A percentile compares a stretch with the other conserved stretches of the same genome.
Conservation (phyloP, 345 rosid genomes). For the Hibiscus trionum region DNA sequence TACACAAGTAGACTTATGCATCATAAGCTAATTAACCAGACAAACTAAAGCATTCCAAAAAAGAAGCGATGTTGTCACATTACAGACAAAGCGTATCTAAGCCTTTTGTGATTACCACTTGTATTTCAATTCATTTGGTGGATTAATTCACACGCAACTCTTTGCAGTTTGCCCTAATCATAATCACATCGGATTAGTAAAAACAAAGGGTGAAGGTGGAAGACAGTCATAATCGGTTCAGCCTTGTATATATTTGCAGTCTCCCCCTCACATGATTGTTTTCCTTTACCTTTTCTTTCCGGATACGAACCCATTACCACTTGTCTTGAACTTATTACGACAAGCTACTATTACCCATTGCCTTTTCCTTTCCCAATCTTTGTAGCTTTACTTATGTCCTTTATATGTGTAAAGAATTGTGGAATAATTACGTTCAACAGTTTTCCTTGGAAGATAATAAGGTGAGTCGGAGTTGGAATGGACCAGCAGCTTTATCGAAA, state of each 20-base stretch:
- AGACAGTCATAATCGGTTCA: background rate
- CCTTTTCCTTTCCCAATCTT: background rate
- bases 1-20: background rate
- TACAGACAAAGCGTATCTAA: conserved; percentile 13
- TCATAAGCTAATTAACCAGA: background rate
- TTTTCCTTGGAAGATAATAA: background rate
- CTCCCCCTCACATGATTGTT: background rate
- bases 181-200: background rate
- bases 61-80: background rate
- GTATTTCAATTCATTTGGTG: conserved; percentile 10
- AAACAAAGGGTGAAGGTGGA: background rate
- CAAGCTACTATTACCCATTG: background rate
- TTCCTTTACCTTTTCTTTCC: background rate
- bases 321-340: background rate
- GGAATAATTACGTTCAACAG: background rate
- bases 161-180: background rate
- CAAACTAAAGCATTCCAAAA: background rate
- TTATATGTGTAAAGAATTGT: background rate
- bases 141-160: conserved; percentile 21
- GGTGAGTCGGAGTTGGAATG: background rate
- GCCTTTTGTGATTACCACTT: background rate
- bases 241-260: background rate
- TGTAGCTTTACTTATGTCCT: background rate
- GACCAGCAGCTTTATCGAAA: background rate
- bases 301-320: background rate